A percentile compares a stretch with the other conserved stretches of the same genome.
These are phyloP conservation scores for Amphichorda felina DNA, from an alignment of 2,329 filamentous ascomycete species.

Conservation along the genomic window DNA sequence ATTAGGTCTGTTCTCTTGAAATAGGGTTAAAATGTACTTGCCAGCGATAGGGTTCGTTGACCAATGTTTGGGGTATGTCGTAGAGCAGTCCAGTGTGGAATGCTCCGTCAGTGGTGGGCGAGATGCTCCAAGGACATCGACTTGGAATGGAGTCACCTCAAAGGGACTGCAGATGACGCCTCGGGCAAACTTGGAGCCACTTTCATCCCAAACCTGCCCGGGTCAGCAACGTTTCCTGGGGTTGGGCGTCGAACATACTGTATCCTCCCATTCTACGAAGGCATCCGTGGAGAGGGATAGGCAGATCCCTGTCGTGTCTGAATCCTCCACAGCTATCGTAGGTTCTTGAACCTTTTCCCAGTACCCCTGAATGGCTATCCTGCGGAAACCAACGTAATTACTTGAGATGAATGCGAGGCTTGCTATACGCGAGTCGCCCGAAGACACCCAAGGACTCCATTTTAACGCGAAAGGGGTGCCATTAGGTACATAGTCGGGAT, in stretches of 20 bases:
- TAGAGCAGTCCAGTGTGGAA: constrained; percentile 29
- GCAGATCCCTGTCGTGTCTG: constrained; percentile 35
- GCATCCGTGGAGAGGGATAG: constrained; percentile 37
- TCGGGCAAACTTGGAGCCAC: constrained; percentile 27
- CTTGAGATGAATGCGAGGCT: constrained; percentile 37
- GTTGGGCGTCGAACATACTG: constrained; percentile 21
- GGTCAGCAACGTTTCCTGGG: not conserved
- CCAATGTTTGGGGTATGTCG: constrained; percentile 25
- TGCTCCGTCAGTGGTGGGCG: constrained; percentile 19
- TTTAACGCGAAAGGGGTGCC: constrained; percentile 37
- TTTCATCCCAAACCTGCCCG: constrained; percentile 28
- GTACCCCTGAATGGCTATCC: constrained; percentile 25
- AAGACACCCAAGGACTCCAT: constrained; percentile 41
- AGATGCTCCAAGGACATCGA: constrained; percentile 23
- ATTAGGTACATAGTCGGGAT: constrained; percentile 36
- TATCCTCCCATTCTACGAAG: constrained; percentile 44
- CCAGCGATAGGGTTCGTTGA: constrained; percentile 35
- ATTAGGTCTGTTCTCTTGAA: not conserved
- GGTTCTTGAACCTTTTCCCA: constrained; percentile 24
- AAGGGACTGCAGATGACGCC: constrained; percentile 42
- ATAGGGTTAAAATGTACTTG: constrained; percentile 8
- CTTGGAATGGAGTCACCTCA: constrained; percentile 35
- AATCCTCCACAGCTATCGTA: constrained; percentile 22
- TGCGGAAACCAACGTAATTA: constrained; percentile 43
- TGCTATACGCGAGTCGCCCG: constrained; percentile 21